phyloP scores from a whole-genome alignment of 495 filamentous ascomycete species.

The Daldinia caldariorum region DNA sequence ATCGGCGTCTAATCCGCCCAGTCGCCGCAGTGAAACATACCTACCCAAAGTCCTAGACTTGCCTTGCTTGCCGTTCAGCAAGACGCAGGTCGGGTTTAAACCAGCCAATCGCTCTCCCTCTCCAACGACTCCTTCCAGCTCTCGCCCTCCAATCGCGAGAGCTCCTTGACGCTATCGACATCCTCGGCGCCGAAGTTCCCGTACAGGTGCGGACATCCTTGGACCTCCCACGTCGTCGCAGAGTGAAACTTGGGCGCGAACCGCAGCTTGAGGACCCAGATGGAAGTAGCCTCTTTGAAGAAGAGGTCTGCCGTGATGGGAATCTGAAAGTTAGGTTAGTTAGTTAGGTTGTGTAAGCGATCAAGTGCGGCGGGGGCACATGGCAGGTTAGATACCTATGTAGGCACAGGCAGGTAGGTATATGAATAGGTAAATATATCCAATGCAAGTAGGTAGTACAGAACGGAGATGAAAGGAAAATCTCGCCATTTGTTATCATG shows the following conservation, averaged over 20 bases:
- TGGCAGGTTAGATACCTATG: neutral
- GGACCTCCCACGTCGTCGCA: slow-evolving; percentile 57
- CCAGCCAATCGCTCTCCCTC: slow-evolving; percentile 38
- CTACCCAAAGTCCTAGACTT: neutral
- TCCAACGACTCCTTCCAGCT: slow-evolving; percentile 50
- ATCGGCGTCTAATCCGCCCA: neutral
- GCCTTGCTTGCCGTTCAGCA: neutral
- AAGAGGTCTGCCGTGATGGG: slow-evolving; percentile 61
- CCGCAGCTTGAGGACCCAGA: slow-evolving; percentile 60
- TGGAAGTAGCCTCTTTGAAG: slow-evolving; percentile 48
- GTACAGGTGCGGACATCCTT: slow-evolving; percentile 59
- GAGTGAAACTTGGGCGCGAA: slow-evolving; percentile 50
- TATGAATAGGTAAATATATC: neutral
- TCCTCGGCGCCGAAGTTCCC: slow-evolving; percentile 58
- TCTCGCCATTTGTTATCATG: too few species aligned
- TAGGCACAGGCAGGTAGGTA: too few species aligned
- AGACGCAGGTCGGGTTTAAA: neutral
- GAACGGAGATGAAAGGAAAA: neutral
- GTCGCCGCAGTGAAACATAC: neutral
- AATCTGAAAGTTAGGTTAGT: slow-evolving; percentile 44
- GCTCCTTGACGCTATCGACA: slow-evolving; percentile 47
- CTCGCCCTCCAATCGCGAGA: slow-evolving; percentile 47
- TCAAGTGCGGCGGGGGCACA: neutral
- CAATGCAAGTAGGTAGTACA: neutral
- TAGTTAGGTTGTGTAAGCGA: neutral